phyloP scores from a whole-genome alignment of 768 basidiomycete genomes.

The Roridomyces roridus region DNA sequence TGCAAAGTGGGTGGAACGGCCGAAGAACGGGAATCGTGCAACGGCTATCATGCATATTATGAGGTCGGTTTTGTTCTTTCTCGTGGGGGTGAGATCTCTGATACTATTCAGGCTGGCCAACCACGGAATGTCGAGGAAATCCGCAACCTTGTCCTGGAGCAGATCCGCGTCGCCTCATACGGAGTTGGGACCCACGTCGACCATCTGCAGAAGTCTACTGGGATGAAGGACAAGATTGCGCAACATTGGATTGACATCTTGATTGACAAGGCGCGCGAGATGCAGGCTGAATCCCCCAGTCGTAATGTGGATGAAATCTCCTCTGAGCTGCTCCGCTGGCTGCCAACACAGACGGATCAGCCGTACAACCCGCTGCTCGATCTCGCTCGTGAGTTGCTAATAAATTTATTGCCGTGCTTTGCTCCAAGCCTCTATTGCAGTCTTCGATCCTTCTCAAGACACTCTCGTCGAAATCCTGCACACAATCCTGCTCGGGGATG shows the following conservation, averaged over 20 bases:
- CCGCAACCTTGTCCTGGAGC: background rate
- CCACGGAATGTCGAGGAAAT: background rate
- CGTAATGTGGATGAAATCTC: background rate
- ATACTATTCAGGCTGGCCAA: conserved; percentile 9
- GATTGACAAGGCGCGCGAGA: background rate
- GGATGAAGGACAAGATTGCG: conserved; percentile 8
- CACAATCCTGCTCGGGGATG: conserved; percentile 29
- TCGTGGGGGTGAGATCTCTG: too few species aligned
- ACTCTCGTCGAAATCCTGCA: conserved; percentile 10
- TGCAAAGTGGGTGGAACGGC: conserved; percentile 18
- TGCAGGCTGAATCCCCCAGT: background rate
- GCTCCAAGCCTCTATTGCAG: too few species aligned
- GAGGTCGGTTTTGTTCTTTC: background rate
- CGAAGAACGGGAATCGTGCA: conserved; percentile 5
- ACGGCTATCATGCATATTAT: conserved; percentile 9
- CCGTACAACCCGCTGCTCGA: conserved; percentile 9
- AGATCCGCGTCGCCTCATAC: background rate
- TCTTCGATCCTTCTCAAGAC: conserved; percentile 4
- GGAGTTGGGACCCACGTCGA: background rate
- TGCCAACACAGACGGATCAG: conserved; percentile 1
- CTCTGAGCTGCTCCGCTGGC: background rate
- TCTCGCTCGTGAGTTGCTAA: conserved; percentile 27
- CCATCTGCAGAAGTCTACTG: background rate
- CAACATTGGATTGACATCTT: conserved; percentile 12
- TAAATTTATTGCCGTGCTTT: too few species aligned